Base-by-base conservation (phyloP, 371 early-diverging fungal species). In the Syncephalis plumigaleata region DNA sequence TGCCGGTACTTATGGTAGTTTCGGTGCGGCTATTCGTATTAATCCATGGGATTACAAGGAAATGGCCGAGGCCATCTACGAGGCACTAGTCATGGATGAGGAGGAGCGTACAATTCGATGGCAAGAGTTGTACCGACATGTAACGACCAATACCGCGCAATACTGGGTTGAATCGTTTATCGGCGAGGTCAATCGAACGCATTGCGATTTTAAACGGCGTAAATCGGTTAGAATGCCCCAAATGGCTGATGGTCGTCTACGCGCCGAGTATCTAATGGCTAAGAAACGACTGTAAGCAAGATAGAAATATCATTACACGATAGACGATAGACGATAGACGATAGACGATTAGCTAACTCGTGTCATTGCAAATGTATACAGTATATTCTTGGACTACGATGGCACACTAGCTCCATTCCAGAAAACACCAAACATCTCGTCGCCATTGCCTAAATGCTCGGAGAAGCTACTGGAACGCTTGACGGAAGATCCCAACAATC, bases 1-100 rank as follows among this genome's bases (percentile, higher is more conserved):
- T 73, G 91, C 98, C 0, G 98, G 92, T 20, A 89, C 96, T 0
- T 84, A 89, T 55, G 86, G 91, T 16, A 85, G 82, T 27, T 81
- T 98, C 43, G 83, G 87, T 36, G 84, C 87, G 7, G 83, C 87
- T 21, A 53, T 94, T 18, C 68, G 80, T 31, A 77, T 90, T 45
- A 92, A 97, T 60, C 88, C 91, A 20, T 92, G 87, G 91, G 81
- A 87, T 61, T 71, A 75, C 55, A 54, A 70, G 55, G 84, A 86
- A 55, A 87, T 92, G 4, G 79, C 91, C 0, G 72, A 79, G 37
- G 77, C 87, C 1, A 86, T 94, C 42, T 65, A 86, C 53, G 75
- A 81, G 21, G 87, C 86, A 1, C 58, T 93, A 36, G 62, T 55
- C 15, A 86, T 95, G 84, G 46, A 60, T 54, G 52, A 58, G 1